Conservation (phyloP, 83 land plant species). For the Diphasiastrum complanatum region DNA sequence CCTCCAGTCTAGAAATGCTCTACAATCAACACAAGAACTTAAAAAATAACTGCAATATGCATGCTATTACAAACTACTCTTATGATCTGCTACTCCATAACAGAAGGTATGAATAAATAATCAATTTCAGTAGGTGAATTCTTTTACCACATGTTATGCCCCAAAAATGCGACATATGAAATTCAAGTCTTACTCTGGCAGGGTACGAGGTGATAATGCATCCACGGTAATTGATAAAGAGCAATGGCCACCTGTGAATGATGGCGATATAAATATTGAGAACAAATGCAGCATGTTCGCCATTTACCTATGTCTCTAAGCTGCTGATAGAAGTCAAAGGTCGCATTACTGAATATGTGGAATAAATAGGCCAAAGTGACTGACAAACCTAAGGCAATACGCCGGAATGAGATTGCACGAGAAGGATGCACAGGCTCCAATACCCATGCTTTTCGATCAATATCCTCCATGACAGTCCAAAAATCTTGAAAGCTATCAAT, state of each 20-base stretch:
- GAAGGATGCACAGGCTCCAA: constrained; percentile 39
- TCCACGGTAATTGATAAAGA: constrained; percentile 34
- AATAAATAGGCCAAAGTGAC: neutral
- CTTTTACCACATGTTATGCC: neutral
- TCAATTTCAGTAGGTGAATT: neutral
- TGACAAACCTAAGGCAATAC: constrained; percentile 33
- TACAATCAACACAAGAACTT: neutral
- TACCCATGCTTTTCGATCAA: constrained; percentile 34
- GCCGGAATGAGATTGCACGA: constrained; percentile 32
- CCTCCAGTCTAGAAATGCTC: neutral
- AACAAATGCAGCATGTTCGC: neutral
- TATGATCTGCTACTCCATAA: neutral
- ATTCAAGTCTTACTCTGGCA: constrained; percentile 31
- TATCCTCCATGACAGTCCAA: constrained; percentile 42
- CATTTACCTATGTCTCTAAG: neutral
- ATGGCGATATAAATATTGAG: neutral
- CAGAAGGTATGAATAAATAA: neutral
- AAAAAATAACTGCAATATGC: neutral
- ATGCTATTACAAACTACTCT: neutral
- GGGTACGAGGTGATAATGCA: constrained; percentile 31
- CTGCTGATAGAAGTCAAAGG: neutral
- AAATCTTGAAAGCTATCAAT: constrained; percentile 31
- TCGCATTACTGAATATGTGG: neutral
- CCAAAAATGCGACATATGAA: neutral
- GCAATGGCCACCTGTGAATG: constrained; percentile 33